A percentile compares a stretch with the other conserved stretches of the same genome.
These are phyloP conservation scores for Rhododendron mucronatum DNA, from an alignment of 148 eudicot genomes.

Conservation along the genomic window DNA sequence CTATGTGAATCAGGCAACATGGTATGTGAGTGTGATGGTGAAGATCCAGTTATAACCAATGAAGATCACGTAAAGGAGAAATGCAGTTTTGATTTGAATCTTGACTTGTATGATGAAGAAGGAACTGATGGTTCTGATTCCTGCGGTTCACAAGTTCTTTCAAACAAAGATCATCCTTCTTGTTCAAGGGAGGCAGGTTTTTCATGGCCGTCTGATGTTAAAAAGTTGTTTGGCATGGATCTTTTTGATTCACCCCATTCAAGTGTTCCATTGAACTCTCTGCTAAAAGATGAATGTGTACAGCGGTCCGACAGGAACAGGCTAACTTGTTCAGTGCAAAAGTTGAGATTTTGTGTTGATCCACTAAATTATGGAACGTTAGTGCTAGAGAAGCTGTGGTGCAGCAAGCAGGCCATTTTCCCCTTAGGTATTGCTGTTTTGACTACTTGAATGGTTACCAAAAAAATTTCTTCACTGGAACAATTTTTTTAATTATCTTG, in stretches of 20 bases:
- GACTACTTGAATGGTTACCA: background rate
- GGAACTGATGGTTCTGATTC: conserved; percentile 18
- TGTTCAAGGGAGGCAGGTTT: conserved; percentile 9
- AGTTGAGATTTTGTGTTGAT: conserved; percentile 16
- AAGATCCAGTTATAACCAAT: conserved; percentile 2
- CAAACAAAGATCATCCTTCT: conserved; percentile 3
- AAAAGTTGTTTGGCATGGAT: conserved; percentile 30
- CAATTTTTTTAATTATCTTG: background rate
- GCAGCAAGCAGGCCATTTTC: conserved; percentile 53
- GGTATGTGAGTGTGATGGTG: conserved; percentile 1
- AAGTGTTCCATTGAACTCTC: conserved; percentile 18
- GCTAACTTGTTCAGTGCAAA: conserved; percentile 9
- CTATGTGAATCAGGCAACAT: background rate
- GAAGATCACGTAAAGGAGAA: background rate
- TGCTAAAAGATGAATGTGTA: conserved; percentile 20
- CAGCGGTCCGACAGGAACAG: conserved; percentile 4
- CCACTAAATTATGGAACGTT: conserved; percentile 33
- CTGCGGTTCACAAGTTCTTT: conserved; percentile 13
- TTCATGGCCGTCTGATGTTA: conserved; percentile 1
- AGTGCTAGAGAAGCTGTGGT: conserved; percentile 41
- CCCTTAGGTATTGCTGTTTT: conserved; percentile 38
- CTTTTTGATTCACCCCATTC: conserved; percentile 4
- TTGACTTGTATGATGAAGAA: conserved; percentile 14
- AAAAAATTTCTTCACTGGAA: background rate
- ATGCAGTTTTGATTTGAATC: conserved; percentile 22